Base-by-base conservation (phyloP, 345 rosid species). In the Citrus reticulata region DNA sequence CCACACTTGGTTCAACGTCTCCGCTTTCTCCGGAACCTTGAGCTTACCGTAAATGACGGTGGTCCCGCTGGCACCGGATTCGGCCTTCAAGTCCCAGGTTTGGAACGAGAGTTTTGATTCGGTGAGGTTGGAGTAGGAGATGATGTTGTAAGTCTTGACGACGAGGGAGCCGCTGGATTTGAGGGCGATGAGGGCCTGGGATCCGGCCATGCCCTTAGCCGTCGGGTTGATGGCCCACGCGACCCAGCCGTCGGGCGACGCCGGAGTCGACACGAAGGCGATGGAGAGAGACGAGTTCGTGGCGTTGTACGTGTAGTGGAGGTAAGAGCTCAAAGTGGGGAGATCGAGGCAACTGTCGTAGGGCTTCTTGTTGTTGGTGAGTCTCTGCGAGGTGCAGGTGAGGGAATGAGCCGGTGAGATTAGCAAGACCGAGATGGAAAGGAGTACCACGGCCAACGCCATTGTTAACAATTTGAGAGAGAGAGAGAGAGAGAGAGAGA, bases 161-260 rank as follows among this genome's bases (percentile, higher is more conserved):
- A 71, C 75, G 2, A 83, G 30, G 68, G 58, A 30, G 68, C 83
- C 79, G 71, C 75, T 60, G 54, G 88, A 79, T 82, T 83, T 90
- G 70, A 84, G 66, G 32, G 97, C 97, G 8, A 93, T 32, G 49
- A 95, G 79, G 0, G 94, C 84, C 81, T 95, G 98, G 25, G 92
- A 75, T 16, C 98, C 98, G 0, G 0, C 1, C 98, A 95, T 95
- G 29, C 83, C 86, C 8, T 69, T 65, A 6, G 27, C 84, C 25
- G 82, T 86, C 3, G 92, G 98, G 65, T 95, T 95, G 67, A 95
- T 83, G 22, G 87, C 98, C 98, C 98, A 95, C 24, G 91, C 85
- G 74, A 85, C 61, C 98, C 98, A 95, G 30, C 97, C 97, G 57
- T 42, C 70, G 68, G 91, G 1, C 1, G 55, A 51, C 5, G 88